Evolutionary conservation across 164 flowering plant species (phyloP).

Genomic region (Macadamia tetraphylla): DNA sequence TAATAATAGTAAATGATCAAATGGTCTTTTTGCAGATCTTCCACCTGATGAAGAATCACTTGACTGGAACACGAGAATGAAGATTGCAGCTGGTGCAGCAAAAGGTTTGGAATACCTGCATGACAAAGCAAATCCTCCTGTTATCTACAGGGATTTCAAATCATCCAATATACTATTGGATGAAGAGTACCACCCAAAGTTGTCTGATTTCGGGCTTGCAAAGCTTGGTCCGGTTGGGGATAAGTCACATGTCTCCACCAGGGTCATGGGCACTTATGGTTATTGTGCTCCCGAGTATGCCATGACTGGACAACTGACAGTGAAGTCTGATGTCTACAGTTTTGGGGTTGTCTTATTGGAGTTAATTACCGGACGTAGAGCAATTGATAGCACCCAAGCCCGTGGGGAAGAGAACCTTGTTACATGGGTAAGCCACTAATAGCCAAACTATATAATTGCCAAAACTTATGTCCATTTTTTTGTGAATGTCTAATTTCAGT

Average conservation of each 20-base stretch:
- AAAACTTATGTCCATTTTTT: not conserved
- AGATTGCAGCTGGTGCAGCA: constrained; percentile 73
- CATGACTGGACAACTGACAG: constrained; percentile 44
- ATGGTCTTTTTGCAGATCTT: constrained; percentile 22
- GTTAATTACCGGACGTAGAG: constrained; percentile 47
- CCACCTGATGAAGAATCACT: constrained; percentile 46
- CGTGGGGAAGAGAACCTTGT: constrained; percentile 46
- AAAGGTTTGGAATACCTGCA: constrained; percentile 68
- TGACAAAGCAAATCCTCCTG: constrained; percentile 55
- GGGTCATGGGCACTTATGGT: constrained; percentile 60
- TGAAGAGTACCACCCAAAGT: constrained; percentile 55
- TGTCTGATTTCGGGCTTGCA: constrained; percentile 74
- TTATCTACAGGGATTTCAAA: constrained; percentile 66
- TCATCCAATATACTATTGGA: constrained; percentile 59
- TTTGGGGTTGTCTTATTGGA: constrained; percentile 52
- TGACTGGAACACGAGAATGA: constrained; percentile 77
- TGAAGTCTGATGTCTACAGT: constrained; percentile 52
- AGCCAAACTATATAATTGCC: not conserved
- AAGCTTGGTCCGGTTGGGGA: constrained; percentile 48
- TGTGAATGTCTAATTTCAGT: not conserved
- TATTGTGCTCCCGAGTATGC: constrained; percentile 60
- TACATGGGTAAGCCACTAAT: constrained; percentile 28
- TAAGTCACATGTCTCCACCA: constrained; percentile 44
- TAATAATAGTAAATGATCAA: not conserved
- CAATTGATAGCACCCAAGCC: constrained; percentile 31